Base-by-base conservation (phyloP, 805 yeast genomes). In the Yarrowia alimentaria region DNA sequence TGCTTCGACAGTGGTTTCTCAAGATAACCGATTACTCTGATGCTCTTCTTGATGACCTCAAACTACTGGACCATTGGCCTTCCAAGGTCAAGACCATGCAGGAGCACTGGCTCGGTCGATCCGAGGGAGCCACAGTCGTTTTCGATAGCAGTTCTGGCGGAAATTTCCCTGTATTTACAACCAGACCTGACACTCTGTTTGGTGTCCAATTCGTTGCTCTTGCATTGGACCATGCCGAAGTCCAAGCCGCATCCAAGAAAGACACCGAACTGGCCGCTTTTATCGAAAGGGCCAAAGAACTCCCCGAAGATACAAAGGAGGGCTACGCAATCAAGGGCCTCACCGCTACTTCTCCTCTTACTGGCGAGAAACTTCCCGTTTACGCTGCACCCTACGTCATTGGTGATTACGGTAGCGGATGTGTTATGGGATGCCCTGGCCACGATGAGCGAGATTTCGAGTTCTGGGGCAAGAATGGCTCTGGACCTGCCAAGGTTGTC, bases 351-450 rank as follows among this genome's bases (percentile, higher is more conserved):
- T 74, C 85, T 54, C 99, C 99, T 1, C 65, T 90, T 1, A 61
- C 65, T 3, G 51, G 63, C 0, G 53, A 51, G 12, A 57, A 67
- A 22, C 53, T 91, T 5, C 97, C 97, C 0, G 79, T 91, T 0
- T 93, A 77, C 68, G 90, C 76, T 2, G 96, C 98, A 0, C 95
- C 96, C 0, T 93, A 90, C 64, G 98, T 91, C 0, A 63, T 91
- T 26, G 80, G 85, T 4, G 69, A 76, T 3, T 91, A 91, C 62
- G 97, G 97, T 0, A 79, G 79, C 52, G 96, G 96, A 30, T 95
- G 96, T 0, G 98, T 91, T 0, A 91, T 93, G 98, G 99, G 99
- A 1, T 87, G 94, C 60, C 99, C 99, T 2, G 96, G 85, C 0
- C 97, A 90, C 64, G 98, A 93, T 65, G 70, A 72, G 35, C 75